Base-by-base conservation (phyloP, 73 alveolate species). In the Stentor roeselii region DNA sequence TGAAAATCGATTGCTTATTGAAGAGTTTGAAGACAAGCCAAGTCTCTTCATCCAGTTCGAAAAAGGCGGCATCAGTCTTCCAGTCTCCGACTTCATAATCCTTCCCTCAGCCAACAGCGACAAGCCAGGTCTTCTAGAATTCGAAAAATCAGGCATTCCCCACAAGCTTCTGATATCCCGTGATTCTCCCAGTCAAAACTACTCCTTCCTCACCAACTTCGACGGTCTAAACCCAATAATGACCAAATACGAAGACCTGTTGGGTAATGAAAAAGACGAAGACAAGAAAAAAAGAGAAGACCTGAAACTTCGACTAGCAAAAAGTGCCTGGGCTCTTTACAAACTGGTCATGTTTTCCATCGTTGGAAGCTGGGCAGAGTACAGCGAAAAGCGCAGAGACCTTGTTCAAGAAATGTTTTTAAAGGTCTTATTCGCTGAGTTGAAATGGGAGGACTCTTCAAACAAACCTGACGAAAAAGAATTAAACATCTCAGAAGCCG, bases 261-360 rank as follows among this genome's bases (percentile, higher is more conserved):
- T 32, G 11, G 80, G 41, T 67, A 11, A 21, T 27, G 80, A 67
- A 40, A 1, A 21, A 2, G 80, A 21, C 14, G 41, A 67, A 30
- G 80, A 67, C 27, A 67, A 67, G 34, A 67, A 67, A 2, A 32
- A 67, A 2, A 67, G 80, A 67, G 80, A 67, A 67, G 34, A 2
- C 27, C 80, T 67, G 1, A 67, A 67, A 67, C 27, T 21, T 27
- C 21, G 80, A 67, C 80, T 67, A 21, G 34, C 42, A 15, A 67
- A 67, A 32, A 67, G 80, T 40, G 80, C 80, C 14, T 67, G 80
- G 80, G n/a, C 80, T 1, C 41, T 67, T 27, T 67, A 21, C 41
- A 67, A 67, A 34, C n/a, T 67, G 21, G 1, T 67, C 14, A 67
- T 67, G 80, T 67, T 27, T 32, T 67, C 80, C 0, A 67, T 67